Evolutionary conservation across 306 rosid species (phyloP).

Genomic region (Cucurbita moschata): DNA sequence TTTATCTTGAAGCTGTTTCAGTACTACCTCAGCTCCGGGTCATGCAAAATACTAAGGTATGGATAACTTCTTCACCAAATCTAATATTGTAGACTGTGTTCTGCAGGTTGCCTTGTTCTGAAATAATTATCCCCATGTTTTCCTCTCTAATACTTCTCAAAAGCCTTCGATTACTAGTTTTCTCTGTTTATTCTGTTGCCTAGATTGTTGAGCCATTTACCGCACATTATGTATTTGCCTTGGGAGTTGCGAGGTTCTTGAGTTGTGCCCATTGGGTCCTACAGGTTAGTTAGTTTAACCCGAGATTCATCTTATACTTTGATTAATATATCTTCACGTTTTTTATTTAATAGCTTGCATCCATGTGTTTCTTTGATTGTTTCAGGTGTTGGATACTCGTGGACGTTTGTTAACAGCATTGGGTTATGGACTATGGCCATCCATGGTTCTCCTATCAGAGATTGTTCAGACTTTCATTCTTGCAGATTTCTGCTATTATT

Average conservation of each 20-base stretch:
- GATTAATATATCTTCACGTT: not conserved
- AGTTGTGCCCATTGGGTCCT: constrained; percentile 82
- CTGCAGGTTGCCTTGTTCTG: not conserved
- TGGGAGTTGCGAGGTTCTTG: constrained; percentile 73
- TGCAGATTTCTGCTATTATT: constrained; percentile 79
- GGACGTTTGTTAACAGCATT: constrained; percentile 49
- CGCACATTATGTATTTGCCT: constrained; percentile 69
- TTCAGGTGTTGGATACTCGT: constrained; percentile 47
- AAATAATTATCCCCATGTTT: not conserved
- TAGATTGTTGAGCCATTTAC: constrained; percentile 82
- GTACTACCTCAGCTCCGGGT: constrained; percentile 65
- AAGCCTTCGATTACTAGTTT: not conserved
- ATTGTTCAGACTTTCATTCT: constrained; percentile 63
- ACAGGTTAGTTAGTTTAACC: constrained; percentile 32
- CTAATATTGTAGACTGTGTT: not conserved
- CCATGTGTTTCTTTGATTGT: not conserved
- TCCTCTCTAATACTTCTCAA: not conserved
- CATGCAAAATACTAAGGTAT: constrained; percentile 70
- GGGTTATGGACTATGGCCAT: constrained; percentile 78
- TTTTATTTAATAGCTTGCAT: not conserved
- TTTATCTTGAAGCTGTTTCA: constrained; percentile 76
- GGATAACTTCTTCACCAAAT: not conserved
- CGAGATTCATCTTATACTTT: not conserved
- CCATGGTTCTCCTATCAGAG: constrained; percentile 57
- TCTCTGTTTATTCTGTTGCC: not conserved